phyloP scores from a whole-genome alignment of 345 rosid genomes.

The Gossypium sturtianum region DNA sequence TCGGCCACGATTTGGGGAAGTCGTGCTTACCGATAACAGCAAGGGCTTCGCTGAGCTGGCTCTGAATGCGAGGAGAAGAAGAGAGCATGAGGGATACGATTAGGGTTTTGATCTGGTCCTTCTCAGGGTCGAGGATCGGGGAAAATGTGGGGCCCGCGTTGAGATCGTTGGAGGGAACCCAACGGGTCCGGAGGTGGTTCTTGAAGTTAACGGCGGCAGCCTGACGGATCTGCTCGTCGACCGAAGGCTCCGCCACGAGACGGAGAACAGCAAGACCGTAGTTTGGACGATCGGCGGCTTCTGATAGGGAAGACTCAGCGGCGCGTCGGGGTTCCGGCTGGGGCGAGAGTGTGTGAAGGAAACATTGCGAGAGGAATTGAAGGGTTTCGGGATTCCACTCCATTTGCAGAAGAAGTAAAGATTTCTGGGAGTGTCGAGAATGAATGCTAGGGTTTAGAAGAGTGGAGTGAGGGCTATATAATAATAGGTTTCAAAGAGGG shows the following conservation, averaged over 20 bases:
- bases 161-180: slow-evolving; percentile 50
- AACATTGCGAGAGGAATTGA: slow-evolving; percentile 71
- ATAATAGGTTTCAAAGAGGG: background rate
- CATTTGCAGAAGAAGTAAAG: slow-evolving; percentile 21
- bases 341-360: slow-evolving; percentile 77
- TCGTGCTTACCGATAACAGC: slow-evolving; percentile 87
- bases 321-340: slow-evolving; percentile 69
- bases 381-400: slow-evolving; percentile 65
- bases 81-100: slow-evolving; percentile 26
- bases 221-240: slow-evolving; percentile 85
- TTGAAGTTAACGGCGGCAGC: slow-evolving; percentile 51
- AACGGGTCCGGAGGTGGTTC: slow-evolving; percentile 67
- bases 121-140: slow-evolving; percentile 58
- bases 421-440: background rate
- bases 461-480: background rate
- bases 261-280: slow-evolving; percentile 78
- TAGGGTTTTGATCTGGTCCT: slow-evolving; percentile 73
- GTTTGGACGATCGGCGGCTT: slow-evolving; percentile 61
- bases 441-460: background rate
- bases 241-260: slow-evolving; percentile 62
- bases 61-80: slow-evolving; percentile 70
- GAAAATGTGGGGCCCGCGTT: slow-evolving; percentile 23
- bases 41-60: slow-evolving; percentile 90
- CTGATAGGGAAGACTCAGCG: slow-evolving; percentile 60
- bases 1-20: slow-evolving; percentile 80